Evolutionary conservation across 768 basidiomycete genomes (phyloP).

Genomic region (Floccularia luteovirens): DNA sequence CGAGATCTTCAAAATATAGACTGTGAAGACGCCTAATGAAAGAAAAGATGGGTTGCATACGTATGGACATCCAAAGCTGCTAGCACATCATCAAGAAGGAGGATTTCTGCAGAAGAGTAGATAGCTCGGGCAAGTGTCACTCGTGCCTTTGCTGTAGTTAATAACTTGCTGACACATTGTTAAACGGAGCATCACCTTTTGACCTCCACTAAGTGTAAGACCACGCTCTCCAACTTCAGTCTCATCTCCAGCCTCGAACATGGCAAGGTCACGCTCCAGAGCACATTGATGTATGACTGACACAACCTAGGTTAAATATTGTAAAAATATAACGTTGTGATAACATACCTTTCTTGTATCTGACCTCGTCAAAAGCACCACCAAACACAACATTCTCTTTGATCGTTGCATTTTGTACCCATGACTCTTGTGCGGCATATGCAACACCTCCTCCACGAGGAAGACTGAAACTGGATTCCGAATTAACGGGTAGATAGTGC

Average conservation of each 20-base stretch:
- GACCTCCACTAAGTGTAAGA: conserved; percentile 23
- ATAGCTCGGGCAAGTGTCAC: conserved; percentile 35
- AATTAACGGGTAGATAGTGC: conserved; percentile 1
- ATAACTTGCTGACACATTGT: background rate
- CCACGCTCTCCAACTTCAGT: conserved; percentile 71
- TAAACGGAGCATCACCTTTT: background rate
- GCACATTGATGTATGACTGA: conserved; percentile 61
- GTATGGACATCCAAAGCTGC: conserved; percentile 44
- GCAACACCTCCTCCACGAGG: conserved; percentile 2
- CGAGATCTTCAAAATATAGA: conserved; percentile 57
- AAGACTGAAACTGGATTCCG: conserved; percentile 1
- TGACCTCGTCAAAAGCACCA: conserved; percentile 57
- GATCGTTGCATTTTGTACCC: conserved; percentile 3
- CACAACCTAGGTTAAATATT: background rate
- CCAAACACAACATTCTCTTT: conserved; percentile 77
- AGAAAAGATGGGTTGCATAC: conserved; percentile 7
- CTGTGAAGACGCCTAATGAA: background rate
- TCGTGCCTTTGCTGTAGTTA: conserved; percentile 26
- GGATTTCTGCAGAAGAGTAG: conserved; percentile 43
- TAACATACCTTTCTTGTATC: conserved; percentile 44
- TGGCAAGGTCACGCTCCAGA: conserved; percentile 59
- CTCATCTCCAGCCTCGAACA: conserved; percentile 56
- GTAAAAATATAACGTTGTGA: background rate
- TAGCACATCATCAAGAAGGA: conserved; percentile 71
- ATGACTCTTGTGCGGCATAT: conserved; percentile 4